Evolutionary conservation across 371 early-diverging fungal genomes (phyloP), one percentile per base, ranked within the genome.

Genomic region (Enteropsectra breve): DNA sequence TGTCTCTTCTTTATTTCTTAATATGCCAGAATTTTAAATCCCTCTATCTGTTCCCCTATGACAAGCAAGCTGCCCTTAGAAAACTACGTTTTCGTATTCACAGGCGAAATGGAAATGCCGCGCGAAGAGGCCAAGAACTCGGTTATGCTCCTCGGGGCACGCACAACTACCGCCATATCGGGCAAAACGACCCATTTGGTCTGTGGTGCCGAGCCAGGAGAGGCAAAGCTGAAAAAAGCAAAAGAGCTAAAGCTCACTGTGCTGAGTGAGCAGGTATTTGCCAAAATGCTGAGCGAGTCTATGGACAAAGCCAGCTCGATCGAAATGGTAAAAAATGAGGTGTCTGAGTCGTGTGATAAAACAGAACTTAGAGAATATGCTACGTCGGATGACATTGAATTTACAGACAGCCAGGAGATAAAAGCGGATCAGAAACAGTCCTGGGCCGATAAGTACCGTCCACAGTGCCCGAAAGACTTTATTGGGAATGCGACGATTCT

Each of bases 371-470:
- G 60, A n/a, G n/a, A n/a, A n/a, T n/a, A n/a, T n/a, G n/a, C n/a
- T 32, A 67, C 30, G 34, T n/a, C n/a, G n/a, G n/a, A n/a, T n/a
- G n/a, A n/a, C n/a, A n/a, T n/a, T n/a, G n/a, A 26, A 15, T 30
- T 43, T 3, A 18, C 28, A 2, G 61, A 76, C 36, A 53, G 62
- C 62, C 23, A 23, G 11, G 15, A 46, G 29, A 23, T 29, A 37
- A 11, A 11, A 23, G 71, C 46, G 6, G 3, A 21, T 5, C 5
- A 58, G 5, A n/a, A n/a, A 30, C 8, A 30, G 29, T 69, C 91
- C 24, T 99, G 97, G 99, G 88, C 90, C 0, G 94, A 90, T 34
- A 96, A 93, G 75, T 94, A 94, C 79, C 85, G 84, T 70, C 99
- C 99, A 0, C 83, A 76, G 50, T 77, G 72, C 5, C 77, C 86